Percentiles rank a stretch among this genome's conserved stretches.
phyloP scores from a whole-genome alignment of 371 early-diverging fungal genomes.

The Mortierella polycephala region DNA sequence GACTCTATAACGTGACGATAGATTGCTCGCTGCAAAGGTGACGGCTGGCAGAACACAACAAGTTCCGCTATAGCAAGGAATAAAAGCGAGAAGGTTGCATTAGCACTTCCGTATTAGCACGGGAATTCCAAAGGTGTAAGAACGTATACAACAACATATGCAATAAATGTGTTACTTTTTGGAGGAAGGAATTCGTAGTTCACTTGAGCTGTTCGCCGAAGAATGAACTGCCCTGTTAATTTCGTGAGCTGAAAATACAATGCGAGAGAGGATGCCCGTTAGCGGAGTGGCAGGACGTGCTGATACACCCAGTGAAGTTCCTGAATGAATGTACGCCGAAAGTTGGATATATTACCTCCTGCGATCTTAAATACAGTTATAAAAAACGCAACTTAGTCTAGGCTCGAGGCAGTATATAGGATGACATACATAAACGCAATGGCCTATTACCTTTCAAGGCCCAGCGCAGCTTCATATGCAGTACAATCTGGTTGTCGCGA shows the following conservation, averaged over 20 bases:
- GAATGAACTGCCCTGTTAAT: slow-evolving; percentile 64
- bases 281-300: background rate
- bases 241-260: slow-evolving; percentile 47
- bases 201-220: slow-evolving; percentile 66
- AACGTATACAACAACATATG: background rate
- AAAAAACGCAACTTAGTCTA: background rate
- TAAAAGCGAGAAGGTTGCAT: background rate
- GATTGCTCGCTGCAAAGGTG: slow-evolving; percentile 52
- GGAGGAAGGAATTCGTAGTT: slow-evolving; percentile 69
- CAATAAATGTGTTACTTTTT: slow-evolving; percentile 46
- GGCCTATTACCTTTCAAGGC: slow-evolving; percentile 52
- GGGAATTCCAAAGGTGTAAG: background rate
- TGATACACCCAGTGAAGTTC: background rate
- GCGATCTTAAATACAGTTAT: slow-evolving; percentile 11
- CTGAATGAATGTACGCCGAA: background rate
- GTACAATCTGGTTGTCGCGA: slow-evolving; percentile 56
- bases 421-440: no score
- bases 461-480: slow-evolving; percentile 55
- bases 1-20: slow-evolving; percentile 59
- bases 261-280: background rate
- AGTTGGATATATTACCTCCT: slow-evolving; percentile 22
- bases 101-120: background rate
- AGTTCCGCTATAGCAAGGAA: slow-evolving; percentile 50
- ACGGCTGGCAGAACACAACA: slow-evolving; percentile 62
- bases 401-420: background rate